Evolutionary conservation across 306 rosid species (phyloP).

Genomic region (Hippophae rhamnoides): DNA sequence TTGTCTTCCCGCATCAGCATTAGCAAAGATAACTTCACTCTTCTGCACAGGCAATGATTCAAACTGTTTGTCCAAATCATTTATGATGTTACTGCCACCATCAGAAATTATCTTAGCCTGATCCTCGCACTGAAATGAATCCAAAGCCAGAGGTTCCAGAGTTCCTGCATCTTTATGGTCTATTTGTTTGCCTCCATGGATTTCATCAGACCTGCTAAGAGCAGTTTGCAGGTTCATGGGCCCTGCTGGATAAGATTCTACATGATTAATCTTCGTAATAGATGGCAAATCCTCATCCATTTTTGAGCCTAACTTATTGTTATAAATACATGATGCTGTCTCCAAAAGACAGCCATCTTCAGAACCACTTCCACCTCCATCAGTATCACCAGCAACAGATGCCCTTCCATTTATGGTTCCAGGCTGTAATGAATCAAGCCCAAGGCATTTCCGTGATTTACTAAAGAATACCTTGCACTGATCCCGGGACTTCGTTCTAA

Average conservation of each 20-base stretch:
- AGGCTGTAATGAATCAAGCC: slow-evolving; percentile 50
- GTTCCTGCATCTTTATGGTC: slow-evolving; percentile 20
- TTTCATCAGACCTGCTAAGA: slow-evolving; percentile 26
- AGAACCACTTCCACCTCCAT: slow-evolving; percentile 66
- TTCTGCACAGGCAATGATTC: slow-evolving; percentile 17
- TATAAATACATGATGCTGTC: slow-evolving; percentile 37
- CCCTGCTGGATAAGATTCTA: slow-evolving; percentile 39
- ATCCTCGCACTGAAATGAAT: slow-evolving; percentile 27
- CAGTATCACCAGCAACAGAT: slow-evolving; percentile 43
- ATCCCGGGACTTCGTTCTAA: slow-evolving; percentile 64
- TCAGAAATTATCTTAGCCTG: slow-evolving; percentile 24
- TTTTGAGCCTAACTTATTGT: slow-evolving; percentile 47
- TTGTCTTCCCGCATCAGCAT: slow-evolving; percentile 20
- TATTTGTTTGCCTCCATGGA: slow-evolving; percentile 17
- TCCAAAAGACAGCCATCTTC: slow-evolving; percentile 64
- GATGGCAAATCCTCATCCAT: slow-evolving; percentile 43
- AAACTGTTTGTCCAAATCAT: slow-evolving; percentile 25
- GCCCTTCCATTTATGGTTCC: slow-evolving; percentile 37
- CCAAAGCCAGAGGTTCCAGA: slow-evolving; percentile 23
- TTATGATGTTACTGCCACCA: slow-evolving; percentile 22
- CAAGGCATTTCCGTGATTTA: slow-evolving; percentile 84
- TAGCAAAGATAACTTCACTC: slow-evolving; percentile 16
- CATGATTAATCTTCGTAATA: slow-evolving; percentile 26
- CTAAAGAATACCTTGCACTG: slow-evolving; percentile 94
- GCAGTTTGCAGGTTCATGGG: slow-evolving; percentile 29